These are phyloP conservation scores for Solanum chilense DNA, from an alignment of 257 asterid genomes.

Conservation along the genomic window DNA sequence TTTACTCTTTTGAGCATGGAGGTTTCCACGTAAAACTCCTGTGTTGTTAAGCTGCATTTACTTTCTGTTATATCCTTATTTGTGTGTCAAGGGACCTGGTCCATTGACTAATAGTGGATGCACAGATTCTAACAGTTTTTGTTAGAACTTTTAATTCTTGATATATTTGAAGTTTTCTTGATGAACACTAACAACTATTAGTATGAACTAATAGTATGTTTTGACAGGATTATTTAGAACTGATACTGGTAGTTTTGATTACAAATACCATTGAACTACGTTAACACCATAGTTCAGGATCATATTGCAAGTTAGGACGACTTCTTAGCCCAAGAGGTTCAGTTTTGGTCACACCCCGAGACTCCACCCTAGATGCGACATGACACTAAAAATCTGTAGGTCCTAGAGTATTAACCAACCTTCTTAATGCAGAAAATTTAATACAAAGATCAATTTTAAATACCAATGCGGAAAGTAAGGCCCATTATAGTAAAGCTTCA, in stretches of 20 bases:
- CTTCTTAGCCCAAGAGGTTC: neutral
- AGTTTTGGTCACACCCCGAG: neutral
- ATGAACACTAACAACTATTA: neutral
- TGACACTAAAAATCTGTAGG: no score
- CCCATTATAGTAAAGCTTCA: neutral
- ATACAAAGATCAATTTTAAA: no score
- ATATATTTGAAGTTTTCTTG: neutral
- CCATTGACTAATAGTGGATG: no score
- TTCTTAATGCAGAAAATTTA: neutral
- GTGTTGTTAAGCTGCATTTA: no score
- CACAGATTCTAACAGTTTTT: no score
- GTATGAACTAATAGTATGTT: neutral
- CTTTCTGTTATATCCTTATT: no score
- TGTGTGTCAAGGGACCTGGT: no score
- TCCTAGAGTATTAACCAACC: neutral
- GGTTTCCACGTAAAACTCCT: no score
- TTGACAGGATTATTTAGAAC: neutral
- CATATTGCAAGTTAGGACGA: no score
- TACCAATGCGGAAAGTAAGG: neutral
- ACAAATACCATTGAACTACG: neutral
- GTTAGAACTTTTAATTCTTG: neutral
- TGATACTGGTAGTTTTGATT: neutral
- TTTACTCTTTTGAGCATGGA: no score
- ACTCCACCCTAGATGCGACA: neutral
- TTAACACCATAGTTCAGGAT: neutral